These are phyloP conservation scores for Rhizoclosmatium globosum DNA, from an alignment of 192 early-diverging fungal species.

Conservation along the genomic window DNA sequence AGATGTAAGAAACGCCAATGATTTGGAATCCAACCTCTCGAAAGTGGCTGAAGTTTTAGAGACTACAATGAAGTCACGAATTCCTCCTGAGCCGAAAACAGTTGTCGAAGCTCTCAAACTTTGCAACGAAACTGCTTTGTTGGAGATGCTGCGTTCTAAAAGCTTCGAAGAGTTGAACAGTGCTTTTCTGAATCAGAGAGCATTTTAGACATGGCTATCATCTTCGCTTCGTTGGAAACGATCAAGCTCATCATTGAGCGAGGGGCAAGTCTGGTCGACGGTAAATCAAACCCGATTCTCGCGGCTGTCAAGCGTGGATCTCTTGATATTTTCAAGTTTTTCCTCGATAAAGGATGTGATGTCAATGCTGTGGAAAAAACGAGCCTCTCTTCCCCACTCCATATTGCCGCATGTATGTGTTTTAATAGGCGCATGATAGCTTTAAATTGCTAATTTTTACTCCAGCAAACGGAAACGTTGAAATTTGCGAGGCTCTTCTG, in stretches of 20 bases:
- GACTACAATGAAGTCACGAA: not conserved
- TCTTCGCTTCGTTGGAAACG: not conserved
- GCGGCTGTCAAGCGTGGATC: conserved; percentile 2
- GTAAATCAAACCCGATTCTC: not conserved
- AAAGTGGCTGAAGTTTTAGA: not conserved
- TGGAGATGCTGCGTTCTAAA: not conserved
- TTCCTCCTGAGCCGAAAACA: too few relatives aligned
- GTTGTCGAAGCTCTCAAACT: too few relatives aligned
- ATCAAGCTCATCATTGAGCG: not conserved
- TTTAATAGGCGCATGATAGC: not conserved
- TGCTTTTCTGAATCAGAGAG: too few relatives aligned
- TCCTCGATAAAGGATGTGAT: conserved; percentile 4
- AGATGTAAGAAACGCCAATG: not conserved
- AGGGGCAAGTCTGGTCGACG: not conserved
- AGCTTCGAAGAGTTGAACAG: conserved; percentile 3
- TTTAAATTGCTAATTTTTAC: not conserved
- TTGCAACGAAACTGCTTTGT: not conserved
- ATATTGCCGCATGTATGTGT: conserved; percentile 26
- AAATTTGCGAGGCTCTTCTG: not conserved
- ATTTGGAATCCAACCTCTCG: not conserved
- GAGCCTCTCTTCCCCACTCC: not conserved
- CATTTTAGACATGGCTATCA: conserved; percentile 4
- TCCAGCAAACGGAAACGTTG: not conserved
- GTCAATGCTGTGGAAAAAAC: conserved; percentile 1
- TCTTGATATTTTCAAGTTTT: not conserved